Evolutionary conservation across 192 early-diverging fungal species (phyloP).

Genomic region (Lobosporangium transversale): DNA sequence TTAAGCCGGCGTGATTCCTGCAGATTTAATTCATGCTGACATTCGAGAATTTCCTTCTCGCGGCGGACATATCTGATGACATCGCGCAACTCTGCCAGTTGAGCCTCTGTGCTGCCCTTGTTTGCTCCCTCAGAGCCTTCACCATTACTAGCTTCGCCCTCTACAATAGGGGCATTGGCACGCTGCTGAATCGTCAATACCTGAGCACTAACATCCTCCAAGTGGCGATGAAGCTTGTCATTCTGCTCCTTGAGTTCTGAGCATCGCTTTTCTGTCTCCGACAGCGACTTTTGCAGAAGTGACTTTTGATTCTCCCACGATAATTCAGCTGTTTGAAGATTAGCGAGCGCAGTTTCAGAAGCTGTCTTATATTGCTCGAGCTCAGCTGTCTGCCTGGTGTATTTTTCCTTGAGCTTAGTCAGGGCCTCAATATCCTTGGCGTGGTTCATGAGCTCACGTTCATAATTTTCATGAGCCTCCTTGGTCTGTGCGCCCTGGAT

Average conservation of each 20-base stretch:
- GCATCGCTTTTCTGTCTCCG: conserved; percentile 57
- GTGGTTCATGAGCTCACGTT: conserved; percentile 73
- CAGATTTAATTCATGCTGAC: conserved; percentile 70
- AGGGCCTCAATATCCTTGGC: conserved; percentile 65
- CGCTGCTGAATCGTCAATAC: conserved; percentile 53
- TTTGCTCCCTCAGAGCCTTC: not conserved
- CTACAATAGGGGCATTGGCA: conserved; percentile 23
- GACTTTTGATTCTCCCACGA: conserved; percentile 60
- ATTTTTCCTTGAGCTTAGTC: conserved; percentile 30
- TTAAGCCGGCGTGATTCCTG: conserved; percentile 75
- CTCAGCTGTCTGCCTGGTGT: conserved; percentile 41
- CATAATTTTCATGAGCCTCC: conserved; percentile 73
- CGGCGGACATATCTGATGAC: conserved; percentile 74
- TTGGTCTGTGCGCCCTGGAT: conserved; percentile 59
- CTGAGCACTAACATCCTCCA: conserved; percentile 67
- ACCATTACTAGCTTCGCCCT: conserved; percentile 7
- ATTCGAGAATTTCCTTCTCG: conserved; percentile 77
- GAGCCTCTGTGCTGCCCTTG: conserved; percentile 17
- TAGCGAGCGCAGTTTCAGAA: conserved; percentile 56
- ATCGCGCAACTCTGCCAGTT: conserved; percentile 60
- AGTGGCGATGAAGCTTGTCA: conserved; percentile 75
- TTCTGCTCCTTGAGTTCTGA: conserved; percentile 74
- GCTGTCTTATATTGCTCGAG: conserved; percentile 33
- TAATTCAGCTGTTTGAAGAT: conserved; percentile 51
- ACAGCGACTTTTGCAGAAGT: conserved; percentile 53